Base-by-base conservation (phyloP, 768 basidiomycete genomes). In the Suillus brevipes region DNA sequence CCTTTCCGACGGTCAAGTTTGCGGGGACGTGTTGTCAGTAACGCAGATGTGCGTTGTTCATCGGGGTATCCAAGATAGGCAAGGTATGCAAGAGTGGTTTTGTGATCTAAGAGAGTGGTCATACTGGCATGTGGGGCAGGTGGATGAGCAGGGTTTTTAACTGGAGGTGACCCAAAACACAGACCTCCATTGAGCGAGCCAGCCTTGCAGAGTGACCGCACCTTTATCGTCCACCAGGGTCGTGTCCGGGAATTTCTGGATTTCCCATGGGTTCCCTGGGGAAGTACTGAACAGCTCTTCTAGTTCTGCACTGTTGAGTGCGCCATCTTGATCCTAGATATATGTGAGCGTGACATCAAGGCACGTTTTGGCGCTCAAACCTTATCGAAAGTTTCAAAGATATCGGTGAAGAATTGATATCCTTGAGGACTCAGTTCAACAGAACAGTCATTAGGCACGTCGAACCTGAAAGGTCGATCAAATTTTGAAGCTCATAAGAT, bases 161-260 rank as follows among this genome's bases (percentile, higher is more conserved):
- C 6, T 7, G 12, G 3, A 28, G 38, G 6, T 20, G 18, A 60
- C 60, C 47, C 63, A 40, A 49, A 53, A 64, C 40, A 75, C 83
- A 68, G 60, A 95, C 95, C 94, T 97, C 97, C 97, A 99, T 74
- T 97, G 96, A 23, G 97, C 97, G 34, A 99, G 80, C 97, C 97
- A 99, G 1, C 95, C 94, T 79, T 98, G 96, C 52, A 99, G 78
- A n/a, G 96, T 98, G 20, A 98, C 92, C 36, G 92, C 88, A 13
- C 94, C 95, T 12, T 87, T 82, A 71, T 95, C 95, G 69, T 94
- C 90, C 18, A 92, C 88, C 53, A 95, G 83, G 6, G 94, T 94
- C 0, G 88, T 95, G 70, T 96, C 93, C 0, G 95, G 93, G 77
- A 97, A 97, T 56, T 90, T 92, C 71, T 92, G 90, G n/a, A 83